Conservation (phyloP, 306 rosid genomes). For the Chamaecrista fasciculata region DNA sequence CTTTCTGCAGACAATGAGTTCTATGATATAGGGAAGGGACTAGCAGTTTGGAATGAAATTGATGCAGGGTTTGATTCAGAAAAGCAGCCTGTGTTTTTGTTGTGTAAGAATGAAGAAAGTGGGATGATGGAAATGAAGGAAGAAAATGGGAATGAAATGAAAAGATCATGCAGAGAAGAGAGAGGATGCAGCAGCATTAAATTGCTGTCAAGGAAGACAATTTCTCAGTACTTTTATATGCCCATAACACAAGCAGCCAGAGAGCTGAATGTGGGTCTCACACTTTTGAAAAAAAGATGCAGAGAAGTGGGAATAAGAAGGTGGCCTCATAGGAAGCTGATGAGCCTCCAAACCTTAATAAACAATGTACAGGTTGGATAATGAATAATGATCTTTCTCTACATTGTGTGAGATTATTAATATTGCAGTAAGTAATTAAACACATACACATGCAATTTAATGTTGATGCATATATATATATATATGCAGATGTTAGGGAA, state of each 20-base stretch:
- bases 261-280: slow-evolving; percentile 73
- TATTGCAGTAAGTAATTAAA: no score
- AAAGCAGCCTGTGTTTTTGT: neutral
- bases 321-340: slow-evolving; percentile 90
- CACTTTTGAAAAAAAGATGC: slow-evolving; percentile 78
- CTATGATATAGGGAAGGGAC: slow-evolving; percentile 23
- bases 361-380: slow-evolving; percentile 64
- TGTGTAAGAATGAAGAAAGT: slow-evolving; percentile 19
- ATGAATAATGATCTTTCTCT: no score
- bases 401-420: no score
- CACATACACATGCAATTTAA: neutral
- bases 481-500: slow-evolving; percentile 61
- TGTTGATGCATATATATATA: no score
- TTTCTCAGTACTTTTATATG: slow-evolving; percentile 72
- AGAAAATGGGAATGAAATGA: neutral
- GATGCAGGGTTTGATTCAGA: slow-evolving; percentile 30
- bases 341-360: slow-evolving; percentile 78
- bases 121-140: slow-evolving; percentile 15
- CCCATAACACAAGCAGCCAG: slow-evolving; percentile 80
- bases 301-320: slow-evolving; percentile 78
- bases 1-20: slow-evolving; percentile 38
- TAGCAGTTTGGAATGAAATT: slow-evolving; percentile 32
- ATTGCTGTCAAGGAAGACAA: slow-evolving; percentile 40
- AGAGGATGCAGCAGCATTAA: slow-evolving; percentile 28
- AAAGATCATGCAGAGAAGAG: slow-evolving; percentile 23